A percentile compares a stretch with the other conserved stretches of the same genome.
Evolutionary conservation across 805 yeast genomes (phyloP).

Genomic region (Suhomyces emberorum): DNA sequence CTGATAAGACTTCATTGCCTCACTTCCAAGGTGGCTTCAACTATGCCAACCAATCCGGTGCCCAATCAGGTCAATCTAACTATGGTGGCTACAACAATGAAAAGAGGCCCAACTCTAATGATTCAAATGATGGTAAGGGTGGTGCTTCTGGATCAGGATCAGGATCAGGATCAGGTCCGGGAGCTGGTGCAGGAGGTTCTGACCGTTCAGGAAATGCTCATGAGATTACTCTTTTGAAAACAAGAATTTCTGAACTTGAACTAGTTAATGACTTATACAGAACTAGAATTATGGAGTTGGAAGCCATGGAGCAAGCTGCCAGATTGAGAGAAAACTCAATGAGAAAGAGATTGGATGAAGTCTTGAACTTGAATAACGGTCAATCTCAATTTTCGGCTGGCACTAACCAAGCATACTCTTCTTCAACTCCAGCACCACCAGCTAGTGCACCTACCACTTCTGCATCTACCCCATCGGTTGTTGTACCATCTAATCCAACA

Average conservation of each 20-base stretch:
- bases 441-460: neutral
- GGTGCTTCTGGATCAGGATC: neutral
- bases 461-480: conserved; percentile 3
- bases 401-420: neutral
- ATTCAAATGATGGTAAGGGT: conserved; percentile 8
- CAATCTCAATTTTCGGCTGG: neutral
- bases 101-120: conserved; percentile 9
- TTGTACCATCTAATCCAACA: neutral
- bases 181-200: neutral
- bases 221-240: conserved; percentile 49
- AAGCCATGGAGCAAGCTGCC: conserved; percentile 59
- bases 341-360: conserved; percentile 48
- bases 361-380: conserved; percentile 23
- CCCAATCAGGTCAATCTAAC: conserved; percentile 5
- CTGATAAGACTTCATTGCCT: conserved; percentile 23
- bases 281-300: conserved; percentile 79
- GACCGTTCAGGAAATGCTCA: conserved; percentile 12
- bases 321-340: conserved; percentile 48
- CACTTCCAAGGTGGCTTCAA: conserved; percentile 20
- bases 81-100: conserved; percentile 2
- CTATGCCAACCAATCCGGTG: conserved; percentile 3
- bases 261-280: conserved; percentile 85
- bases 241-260: conserved; percentile 84
- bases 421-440: conserved; percentile 3
- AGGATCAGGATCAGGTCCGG: neutral